phyloP scores from a whole-genome alignment of 148 eudicot species.

The Nyssa sinensis region DNA sequence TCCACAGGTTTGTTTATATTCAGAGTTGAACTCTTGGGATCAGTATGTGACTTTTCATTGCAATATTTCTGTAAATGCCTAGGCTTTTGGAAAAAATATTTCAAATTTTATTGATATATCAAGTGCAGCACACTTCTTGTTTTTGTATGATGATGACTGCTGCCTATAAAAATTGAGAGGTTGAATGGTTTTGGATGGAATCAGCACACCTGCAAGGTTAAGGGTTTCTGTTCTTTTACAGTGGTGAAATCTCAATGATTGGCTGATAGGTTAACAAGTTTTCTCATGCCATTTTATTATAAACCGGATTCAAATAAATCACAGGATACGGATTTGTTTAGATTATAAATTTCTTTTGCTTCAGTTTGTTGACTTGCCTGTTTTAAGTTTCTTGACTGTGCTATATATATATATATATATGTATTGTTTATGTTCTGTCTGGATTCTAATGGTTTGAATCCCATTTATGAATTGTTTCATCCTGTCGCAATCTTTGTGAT shows the following conservation, averaged over 20 bases:
- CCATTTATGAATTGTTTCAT: not conserved
- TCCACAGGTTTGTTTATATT: conserved; percentile 65
- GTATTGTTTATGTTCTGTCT: not conserved
- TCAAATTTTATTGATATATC: not conserved
- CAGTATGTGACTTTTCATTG: no score
- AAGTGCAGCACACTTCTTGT: not conserved
- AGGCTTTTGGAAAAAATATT: not conserved
- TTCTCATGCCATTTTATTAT: not conserved
- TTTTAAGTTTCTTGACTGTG: not conserved
- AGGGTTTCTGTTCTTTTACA: no score
- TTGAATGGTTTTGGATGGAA: not conserved
- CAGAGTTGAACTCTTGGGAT: not conserved
- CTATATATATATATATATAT: not conserved
- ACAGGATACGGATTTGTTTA: not conserved
- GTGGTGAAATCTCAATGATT: not conserved
- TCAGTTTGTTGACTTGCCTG: not conserved
- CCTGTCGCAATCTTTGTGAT: not conserved
- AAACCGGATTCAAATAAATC: not conserved
- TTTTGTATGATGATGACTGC: not conserved
- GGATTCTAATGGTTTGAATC: not conserved
- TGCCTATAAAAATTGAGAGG: not conserved
- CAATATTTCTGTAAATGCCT: not conserved
- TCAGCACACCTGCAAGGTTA: not conserved
- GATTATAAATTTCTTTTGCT: not conserved
- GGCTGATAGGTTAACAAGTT: not conserved